Conservation (phyloP, 169 alveolate species). For the Hammondia hammondi region DNA sequence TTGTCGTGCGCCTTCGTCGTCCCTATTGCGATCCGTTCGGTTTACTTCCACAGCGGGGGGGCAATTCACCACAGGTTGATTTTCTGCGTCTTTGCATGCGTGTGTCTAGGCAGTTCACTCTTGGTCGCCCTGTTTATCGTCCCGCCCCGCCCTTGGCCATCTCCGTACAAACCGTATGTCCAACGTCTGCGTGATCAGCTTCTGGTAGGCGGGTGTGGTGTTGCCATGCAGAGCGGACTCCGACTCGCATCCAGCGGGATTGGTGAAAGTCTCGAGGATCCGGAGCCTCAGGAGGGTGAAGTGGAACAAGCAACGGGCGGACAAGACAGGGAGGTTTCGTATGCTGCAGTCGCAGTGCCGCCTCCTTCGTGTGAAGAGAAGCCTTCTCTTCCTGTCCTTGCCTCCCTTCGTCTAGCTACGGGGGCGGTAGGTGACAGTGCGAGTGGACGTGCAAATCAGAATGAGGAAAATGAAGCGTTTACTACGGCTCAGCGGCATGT, state of each 20-base stretch:
- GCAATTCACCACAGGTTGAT: not conserved
- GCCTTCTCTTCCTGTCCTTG: not conserved
- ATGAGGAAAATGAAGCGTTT: no score
- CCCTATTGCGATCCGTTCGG: constrained; percentile 29
- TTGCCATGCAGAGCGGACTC: constrained; percentile 5
- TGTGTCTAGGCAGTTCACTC: constrained; percentile 2
- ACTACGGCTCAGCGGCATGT: no score
- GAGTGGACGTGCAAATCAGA: no score
- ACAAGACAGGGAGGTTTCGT: not conserved
- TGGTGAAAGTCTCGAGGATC: no score
- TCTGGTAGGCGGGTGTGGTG: constrained; percentile 18
- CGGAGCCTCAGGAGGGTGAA: not conserved
- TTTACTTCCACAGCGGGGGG: not conserved
- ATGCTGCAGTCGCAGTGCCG: not conserved
- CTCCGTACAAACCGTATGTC: constrained; percentile 25
- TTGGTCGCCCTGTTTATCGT: constrained; percentile 17
- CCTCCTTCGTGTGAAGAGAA: not conserved
- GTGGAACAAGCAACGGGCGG: not conserved
- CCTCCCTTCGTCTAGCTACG: not conserved
- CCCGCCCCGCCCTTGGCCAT: constrained; percentile 16
- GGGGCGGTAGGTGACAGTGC: no score
- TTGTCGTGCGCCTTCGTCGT: constrained; percentile 5
- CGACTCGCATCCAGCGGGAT: not conserved
- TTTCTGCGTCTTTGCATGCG: not conserved
- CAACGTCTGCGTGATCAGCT: not conserved